Conservation (phyloP, 2,329 filamentous ascomycete genomes). For the Microdochium bolleyi region DNA sequence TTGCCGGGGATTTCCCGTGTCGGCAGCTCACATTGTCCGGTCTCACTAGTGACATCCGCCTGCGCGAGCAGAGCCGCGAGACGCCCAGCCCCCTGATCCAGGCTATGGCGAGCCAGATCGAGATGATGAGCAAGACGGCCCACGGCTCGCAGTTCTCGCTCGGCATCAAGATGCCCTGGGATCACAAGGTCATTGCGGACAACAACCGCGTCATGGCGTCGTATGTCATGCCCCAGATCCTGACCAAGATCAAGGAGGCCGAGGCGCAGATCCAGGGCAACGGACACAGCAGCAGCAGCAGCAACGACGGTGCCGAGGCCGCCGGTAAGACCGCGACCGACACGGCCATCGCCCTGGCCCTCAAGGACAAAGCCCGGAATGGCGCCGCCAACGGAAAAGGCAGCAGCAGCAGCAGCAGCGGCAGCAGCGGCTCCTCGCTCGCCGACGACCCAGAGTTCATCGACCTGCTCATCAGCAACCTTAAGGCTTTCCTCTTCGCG, state of each 20-base stretch:
- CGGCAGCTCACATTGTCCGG: background rate
- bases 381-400: constrained; percentile 12
- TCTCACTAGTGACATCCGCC: background rate
- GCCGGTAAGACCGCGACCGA: constrained; percentile 9
- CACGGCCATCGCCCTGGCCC: constrained; percentile 6
- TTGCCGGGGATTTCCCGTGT: too few species aligned
- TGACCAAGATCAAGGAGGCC: constrained; percentile 7
- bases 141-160: background rate
- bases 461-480: constrained; percentile 14
- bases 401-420: constrained; percentile 3
- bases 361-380: background rate
- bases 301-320: constrained; percentile 3
- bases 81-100: background rate
- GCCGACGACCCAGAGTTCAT: constrained; percentile 15
- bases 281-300: constrained; percentile 3
- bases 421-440: constrained; percentile 7
- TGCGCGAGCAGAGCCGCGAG: background rate
- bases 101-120: constrained; percentile 6
- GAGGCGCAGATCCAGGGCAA: background rate
- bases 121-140: constrained; percentile 2
- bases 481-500: constrained; percentile 22
- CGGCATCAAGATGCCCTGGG: background rate
- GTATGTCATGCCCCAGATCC: background rate
- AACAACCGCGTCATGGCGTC: constrained; percentile 8
- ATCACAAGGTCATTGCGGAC: background rate